Percentiles rank a stretch among this genome's conserved stretches.
Conservation (phyloP, 176 grass and related monocot genomes). For the Musa troglodytarum region DNA sequence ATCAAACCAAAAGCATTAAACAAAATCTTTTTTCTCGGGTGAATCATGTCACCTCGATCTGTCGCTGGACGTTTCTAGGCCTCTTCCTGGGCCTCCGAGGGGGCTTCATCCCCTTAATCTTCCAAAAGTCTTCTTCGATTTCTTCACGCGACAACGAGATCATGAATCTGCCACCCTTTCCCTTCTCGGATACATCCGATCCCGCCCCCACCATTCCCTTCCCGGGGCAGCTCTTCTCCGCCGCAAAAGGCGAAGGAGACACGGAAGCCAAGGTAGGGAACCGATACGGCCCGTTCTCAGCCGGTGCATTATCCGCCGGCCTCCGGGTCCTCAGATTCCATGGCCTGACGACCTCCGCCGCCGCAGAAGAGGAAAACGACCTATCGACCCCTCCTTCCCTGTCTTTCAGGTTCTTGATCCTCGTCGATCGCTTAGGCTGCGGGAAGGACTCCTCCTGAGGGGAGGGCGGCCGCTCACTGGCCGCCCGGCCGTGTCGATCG, state of each 20-base stretch:
- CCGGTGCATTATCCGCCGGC: neutral
- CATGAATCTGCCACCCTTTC: conserved; percentile 24
- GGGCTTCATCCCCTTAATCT: conserved; percentile 32
- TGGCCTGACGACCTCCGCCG: neutral
- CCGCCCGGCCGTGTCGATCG: neutral
- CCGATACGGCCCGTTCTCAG: neutral
- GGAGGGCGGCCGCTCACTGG: neutral
- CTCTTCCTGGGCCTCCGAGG: conserved; percentile 56
- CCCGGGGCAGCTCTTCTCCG: neutral
- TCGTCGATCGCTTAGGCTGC: too few relatives aligned
- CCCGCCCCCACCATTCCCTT: neutral
- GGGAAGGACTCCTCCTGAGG: too few relatives aligned
- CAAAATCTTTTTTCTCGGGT: neutral
- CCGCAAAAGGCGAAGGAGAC: neutral
- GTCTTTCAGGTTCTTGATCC: too few relatives aligned
- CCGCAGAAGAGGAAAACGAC: neutral
- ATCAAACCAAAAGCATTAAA: neutral
- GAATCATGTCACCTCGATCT: conserved; percentile 32
- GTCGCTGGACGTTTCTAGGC: conserved; percentile 33
- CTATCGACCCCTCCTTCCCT: too few relatives aligned
- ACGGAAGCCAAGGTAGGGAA: conserved; percentile 11
- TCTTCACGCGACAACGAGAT: conserved; percentile 41
- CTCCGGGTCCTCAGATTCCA: conserved; percentile 14
- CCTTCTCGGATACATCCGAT: neutral
- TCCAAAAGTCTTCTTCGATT: conserved; percentile 34